These are phyloP conservation scores for Pseudonectria buxi DNA, from an alignment of 2,329 filamentous ascomycete genomes.

Conservation along the genomic window DNA sequence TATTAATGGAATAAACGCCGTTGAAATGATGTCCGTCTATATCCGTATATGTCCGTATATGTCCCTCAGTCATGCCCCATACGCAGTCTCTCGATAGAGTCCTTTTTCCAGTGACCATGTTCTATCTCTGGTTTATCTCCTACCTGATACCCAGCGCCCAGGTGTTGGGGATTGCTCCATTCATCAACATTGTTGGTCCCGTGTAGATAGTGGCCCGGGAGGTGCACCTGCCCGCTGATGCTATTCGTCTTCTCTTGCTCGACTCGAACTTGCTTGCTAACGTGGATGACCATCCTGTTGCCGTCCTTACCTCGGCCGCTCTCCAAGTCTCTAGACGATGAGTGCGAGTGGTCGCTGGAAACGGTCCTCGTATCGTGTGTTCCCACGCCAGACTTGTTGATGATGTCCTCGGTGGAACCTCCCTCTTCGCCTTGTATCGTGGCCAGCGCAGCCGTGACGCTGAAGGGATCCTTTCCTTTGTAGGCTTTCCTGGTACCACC, in stretches of 20 bases:
- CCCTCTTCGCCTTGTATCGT: constrained; percentile 5
- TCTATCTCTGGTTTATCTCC: no score
- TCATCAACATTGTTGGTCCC: no score
- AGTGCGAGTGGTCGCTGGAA: neutral
- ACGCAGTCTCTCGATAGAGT: no score
- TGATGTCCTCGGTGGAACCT: constrained; percentile 6
- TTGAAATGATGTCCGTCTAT: no score
- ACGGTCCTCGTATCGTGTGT: neutral
- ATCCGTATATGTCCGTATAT: no score
- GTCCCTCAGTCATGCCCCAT: no score
- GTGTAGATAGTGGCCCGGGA: no score
- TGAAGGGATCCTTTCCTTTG: constrained; percentile 9
- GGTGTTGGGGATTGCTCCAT: no score
- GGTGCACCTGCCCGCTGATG: no score
- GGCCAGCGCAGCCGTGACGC: constrained; percentile 7
- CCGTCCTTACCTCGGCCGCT: constrained; percentile 1
- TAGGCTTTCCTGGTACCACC: constrained; percentile 1
- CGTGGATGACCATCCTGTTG: constrained; percentile 7
- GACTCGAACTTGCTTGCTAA: constrained; percentile 7
- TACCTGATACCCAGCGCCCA: no score
- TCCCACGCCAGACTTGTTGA: neutral
- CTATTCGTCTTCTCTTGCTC: neutral
- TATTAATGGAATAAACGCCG: no score
- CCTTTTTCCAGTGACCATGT: no score
- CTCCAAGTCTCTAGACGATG: constrained; percentile 4